Evolutionary conservation across 768 basidiomycete genomes (phyloP), one percentile per base, ranked within the genome.

Genomic region (Kwoniella shandongensis): DNA sequence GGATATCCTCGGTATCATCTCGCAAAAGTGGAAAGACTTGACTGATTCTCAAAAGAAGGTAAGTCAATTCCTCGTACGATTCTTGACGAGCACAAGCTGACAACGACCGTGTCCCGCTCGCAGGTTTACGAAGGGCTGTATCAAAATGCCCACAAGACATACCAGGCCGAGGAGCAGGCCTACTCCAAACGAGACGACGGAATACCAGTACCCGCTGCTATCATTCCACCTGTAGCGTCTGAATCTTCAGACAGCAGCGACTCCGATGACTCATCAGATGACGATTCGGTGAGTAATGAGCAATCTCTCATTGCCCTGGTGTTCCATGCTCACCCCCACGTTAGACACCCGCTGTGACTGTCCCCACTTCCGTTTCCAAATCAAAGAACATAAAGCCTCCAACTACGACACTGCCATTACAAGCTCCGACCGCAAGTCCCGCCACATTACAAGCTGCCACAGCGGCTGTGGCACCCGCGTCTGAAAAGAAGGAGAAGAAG

Each of bases 21-120:
- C 87, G 15, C 83, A 84, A 55, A 81, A 83, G 60, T 98, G 93
- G 93, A 79, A 79, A 29, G 76, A 75, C 2, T 83, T 97, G 81
- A 63, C 81, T 17, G 80, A 82, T 1, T 84, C 83, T 7, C 81
- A 88, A 70, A 91, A 89, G 78, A 81, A 85, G 77, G 93, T 91
- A 65, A 62, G 88, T 79, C 13, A n/a, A n/a, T n/a, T n/a, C n/a
- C n/a, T n/a, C n/a, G n/a, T n/a, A n/a, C n/a, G n/a, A n/a, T n/a
- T n/a, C n/a, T n/a, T n/a, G n/a, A n/a, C 20, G 32, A 32, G 32
- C 32, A 32, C 32, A 13, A n/a, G 40, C 25, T 18, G 17, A 17
- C 23, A 23, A 17, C 8, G n/a, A n/a, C n/a, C n/a, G n/a, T n/a
- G n/a, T n/a, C n/a, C n/a, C 32, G 32, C 32, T 32, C 13, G 32